These are phyloP conservation scores for Barnettozyma sp. DNA, from an alignment of 805 yeast genomes.

Conservation along the genomic window DNA sequence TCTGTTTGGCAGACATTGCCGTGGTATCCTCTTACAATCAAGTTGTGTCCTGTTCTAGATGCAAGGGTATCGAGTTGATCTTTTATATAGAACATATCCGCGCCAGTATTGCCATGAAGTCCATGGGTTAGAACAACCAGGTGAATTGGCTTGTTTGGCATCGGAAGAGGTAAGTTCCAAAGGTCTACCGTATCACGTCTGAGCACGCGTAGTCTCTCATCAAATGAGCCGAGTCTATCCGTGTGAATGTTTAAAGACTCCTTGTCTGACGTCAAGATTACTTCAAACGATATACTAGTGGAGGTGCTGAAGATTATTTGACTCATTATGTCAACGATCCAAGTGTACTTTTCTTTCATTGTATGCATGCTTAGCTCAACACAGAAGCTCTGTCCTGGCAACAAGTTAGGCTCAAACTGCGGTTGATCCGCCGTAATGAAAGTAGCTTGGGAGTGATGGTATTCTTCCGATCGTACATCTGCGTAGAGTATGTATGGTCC, in stretches of 20 bases:
- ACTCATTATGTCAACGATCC: conserved; percentile 67
- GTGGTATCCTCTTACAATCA: conserved; percentile 61
- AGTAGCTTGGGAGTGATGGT: conserved; percentile 39
- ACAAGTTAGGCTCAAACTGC: conserved; percentile 59
- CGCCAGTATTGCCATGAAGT: conserved; percentile 65
- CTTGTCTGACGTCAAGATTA: conserved; percentile 41
- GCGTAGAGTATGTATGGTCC: conserved; percentile 75
- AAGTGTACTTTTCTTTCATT: conserved; percentile 47
- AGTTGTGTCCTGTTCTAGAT: conserved; percentile 37
- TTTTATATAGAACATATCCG: conserved; percentile 68
- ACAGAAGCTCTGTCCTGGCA: conserved; percentile 57
- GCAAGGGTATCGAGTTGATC: conserved; percentile 52
- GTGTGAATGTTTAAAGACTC: conserved; percentile 20
- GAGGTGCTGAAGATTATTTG: conserved; percentile 64
- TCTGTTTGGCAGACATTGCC: conserved; percentile 76
- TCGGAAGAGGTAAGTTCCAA: conserved; percentile 59
- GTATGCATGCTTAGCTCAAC: conserved; percentile 62
- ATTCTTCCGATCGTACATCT: conserved; percentile 55
- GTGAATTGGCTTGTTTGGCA: conserved; percentile 43
- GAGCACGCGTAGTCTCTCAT: conserved; percentile 37
- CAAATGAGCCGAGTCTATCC: conserved; percentile 29
- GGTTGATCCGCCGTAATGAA: conserved; percentile 78
- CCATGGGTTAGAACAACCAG: conserved; percentile 73
- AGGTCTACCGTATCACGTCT: conserved; percentile 54
- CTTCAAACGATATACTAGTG: conserved; percentile 56